phyloP scores from a whole-genome alignment of 345 rosid genomes.

The Sisymbrium irio region DNA sequence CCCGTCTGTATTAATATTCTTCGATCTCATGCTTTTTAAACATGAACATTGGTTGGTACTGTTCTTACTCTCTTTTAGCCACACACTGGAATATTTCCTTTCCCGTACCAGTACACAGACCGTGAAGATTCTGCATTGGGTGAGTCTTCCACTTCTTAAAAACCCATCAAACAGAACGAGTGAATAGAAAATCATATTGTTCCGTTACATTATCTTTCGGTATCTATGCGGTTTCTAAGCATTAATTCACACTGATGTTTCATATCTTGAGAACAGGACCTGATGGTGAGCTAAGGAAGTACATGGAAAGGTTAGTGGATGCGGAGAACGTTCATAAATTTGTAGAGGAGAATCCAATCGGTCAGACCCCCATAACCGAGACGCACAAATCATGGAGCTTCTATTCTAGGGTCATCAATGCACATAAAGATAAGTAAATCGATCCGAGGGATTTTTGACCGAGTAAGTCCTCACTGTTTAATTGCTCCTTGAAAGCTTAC shows the following conservation, averaged over 20 bases:
- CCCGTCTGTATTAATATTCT: neutral
- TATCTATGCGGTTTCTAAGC: neutral
- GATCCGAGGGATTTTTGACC: neutral
- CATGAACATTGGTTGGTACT: neutral
- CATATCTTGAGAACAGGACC: constrained; percentile 46
- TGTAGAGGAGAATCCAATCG: constrained; percentile 68
- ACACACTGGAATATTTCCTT: constrained; percentile 75
- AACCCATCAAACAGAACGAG: neutral
- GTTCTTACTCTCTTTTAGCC: constrained; percentile 40
- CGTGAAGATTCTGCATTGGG: constrained; percentile 61
- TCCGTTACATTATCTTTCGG: neutral
- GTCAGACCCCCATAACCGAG: constrained; percentile 66
- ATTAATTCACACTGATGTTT: neutral
- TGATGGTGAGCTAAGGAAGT: constrained; percentile 69
- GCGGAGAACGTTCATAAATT: constrained; percentile 58
- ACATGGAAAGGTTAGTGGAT: constrained; percentile 60
- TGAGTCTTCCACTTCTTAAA: constrained; percentile 35
- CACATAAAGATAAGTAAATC: neutral
- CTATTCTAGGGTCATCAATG: constrained; percentile 43
- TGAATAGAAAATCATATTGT: constrained; percentile 7
- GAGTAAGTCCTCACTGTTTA: neutral
- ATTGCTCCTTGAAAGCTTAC: neutral
- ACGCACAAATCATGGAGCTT: constrained; percentile 53
- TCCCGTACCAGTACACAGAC: constrained; percentile 45
- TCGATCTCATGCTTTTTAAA: neutral